phyloP scores from a whole-genome alignment of 177 flowering plant species.

The Tripterygium wilfordii region DNA sequence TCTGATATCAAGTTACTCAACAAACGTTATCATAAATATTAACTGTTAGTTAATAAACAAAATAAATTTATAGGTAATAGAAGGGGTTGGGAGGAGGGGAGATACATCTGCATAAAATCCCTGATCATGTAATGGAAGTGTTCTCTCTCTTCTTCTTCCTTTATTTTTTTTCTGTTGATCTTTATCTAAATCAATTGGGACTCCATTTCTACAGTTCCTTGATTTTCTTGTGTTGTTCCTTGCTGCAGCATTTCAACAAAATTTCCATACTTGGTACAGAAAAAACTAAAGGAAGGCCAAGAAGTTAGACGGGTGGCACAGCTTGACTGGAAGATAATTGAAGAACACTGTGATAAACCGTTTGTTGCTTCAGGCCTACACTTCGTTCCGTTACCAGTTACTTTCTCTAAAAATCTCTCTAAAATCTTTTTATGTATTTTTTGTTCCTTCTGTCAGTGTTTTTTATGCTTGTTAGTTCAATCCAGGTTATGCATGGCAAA shows the following conservation, averaged over 20 bases:
- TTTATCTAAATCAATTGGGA: not conserved
- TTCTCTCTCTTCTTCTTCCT: too few relatives aligned
- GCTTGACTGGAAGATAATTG: constrained; percentile 81
- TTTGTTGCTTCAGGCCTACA: constrained; percentile 81
- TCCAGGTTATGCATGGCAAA: constrained; percentile 99
- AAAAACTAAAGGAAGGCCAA: constrained; percentile 70
- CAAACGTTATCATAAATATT: too few relatives aligned
- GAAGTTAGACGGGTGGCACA: constrained; percentile 87
- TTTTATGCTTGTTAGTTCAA: constrained; percentile 8
- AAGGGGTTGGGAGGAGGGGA: too few relatives aligned
- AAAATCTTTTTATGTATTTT: not conserved
- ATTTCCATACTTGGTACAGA: constrained; percentile 79
- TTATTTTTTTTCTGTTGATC: too few relatives aligned
- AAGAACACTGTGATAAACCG: constrained; percentile 47
- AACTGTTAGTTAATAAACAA: too few relatives aligned
- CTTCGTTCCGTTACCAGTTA: constrained; percentile 90
- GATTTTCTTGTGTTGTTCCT: constrained; percentile 3
- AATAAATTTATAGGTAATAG: too few relatives aligned
- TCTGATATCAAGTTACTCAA: too few relatives aligned
- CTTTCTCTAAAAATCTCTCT: constrained; percentile 18
- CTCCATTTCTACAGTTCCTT: not conserved
- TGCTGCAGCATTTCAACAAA: constrained; percentile 59
- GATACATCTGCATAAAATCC: too few relatives aligned
- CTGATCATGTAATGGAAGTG: too few relatives aligned
- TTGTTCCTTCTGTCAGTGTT: not conserved